Conservation (phyloP, 768 basidiomycete species). For the Tubosaeta brunneosetosa region DNA sequence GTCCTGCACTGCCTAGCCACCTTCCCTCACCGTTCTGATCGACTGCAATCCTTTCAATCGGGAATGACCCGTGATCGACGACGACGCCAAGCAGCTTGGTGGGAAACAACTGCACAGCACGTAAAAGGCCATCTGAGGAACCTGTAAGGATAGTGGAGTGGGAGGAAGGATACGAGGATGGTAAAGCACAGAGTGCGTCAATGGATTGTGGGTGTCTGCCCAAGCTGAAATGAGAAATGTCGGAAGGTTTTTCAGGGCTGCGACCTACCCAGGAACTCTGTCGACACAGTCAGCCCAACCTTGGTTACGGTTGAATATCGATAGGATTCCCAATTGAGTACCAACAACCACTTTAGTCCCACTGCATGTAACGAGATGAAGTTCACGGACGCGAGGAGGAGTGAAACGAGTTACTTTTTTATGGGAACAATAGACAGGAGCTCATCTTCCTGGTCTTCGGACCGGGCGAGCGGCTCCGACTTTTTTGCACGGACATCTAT, state of each 20-base stretch:
- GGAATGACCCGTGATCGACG: conserved; percentile 88
- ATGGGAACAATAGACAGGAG: conserved; percentile 81
- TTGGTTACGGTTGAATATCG: conserved; percentile 80
- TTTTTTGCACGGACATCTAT: conserved; percentile 87
- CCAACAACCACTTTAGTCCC: conserved; percentile 83
- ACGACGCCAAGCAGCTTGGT: conserved; percentile 88
- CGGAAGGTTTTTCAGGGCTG: not conserved
- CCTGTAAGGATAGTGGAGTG: conserved; percentile 79
- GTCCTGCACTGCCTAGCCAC: conserved; percentile 92
- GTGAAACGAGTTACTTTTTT: conserved; percentile 52
- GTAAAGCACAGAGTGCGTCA: conserved; percentile 77
- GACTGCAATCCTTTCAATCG: conserved; percentile 81
- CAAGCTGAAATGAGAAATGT: conserved; percentile 10
- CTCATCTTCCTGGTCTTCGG: conserved; percentile 96
- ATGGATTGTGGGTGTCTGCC: conserved; percentile 85
- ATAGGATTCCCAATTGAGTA: conserved; percentile 84
- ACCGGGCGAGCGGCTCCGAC: conserved; percentile 71
- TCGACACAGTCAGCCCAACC: conserved; percentile 95
- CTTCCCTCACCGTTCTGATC: conserved; percentile 53
- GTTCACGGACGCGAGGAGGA: not conserved
- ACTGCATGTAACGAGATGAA: conserved; percentile 31
- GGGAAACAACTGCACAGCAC: conserved; percentile 83
- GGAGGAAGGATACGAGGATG: conserved; percentile 53
- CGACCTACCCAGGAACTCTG: conserved; percentile 72
- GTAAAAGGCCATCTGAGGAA: conserved; percentile 86